A percentile compares a stretch with the other conserved stretches of the same genome.
These are phyloP conservation scores for Skeletonema costatum DNA, from an alignment of 108 stramenopile genomes.

Conservation along the genomic window DNA sequence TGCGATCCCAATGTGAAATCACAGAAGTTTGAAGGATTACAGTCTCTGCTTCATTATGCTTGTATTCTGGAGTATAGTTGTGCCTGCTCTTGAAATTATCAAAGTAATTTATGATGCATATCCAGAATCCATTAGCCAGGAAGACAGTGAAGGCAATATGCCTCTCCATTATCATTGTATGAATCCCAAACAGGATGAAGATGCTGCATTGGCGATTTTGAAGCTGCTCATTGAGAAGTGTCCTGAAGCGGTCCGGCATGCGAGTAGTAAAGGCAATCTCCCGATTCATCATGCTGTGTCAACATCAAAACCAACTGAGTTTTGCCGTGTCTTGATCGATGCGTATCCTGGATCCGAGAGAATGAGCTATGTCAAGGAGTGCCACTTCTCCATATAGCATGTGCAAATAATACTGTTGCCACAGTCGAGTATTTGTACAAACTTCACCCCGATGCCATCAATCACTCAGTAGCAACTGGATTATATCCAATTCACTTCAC, in stretches of 20 bases:
- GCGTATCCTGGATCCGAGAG: constrained; percentile 6
- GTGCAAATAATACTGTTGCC: not conserved
- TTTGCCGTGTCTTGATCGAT: not conserved
- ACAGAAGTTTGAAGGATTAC: no score
- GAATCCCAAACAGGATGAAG: not conserved
- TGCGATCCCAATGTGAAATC: no score
- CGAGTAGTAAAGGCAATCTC: not conserved
- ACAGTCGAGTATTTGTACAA: constrained; percentile 3
- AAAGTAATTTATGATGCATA: no score
- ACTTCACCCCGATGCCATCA: not conserved
- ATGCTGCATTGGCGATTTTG: not conserved
- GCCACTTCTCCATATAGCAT: not conserved
- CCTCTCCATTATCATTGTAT: not conserved
- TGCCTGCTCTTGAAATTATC: no score
- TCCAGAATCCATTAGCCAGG: not conserved
- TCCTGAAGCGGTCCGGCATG: not conserved
- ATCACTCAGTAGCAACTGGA: not conserved
- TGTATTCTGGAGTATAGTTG: no score
- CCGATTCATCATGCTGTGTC: constrained; percentile 1
- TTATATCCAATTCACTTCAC: not conserved
- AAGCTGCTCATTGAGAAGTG: not conserved
- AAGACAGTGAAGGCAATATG: not conserved
- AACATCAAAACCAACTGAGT: not conserved
- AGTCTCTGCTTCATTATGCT: no score
- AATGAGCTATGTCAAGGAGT: not conserved